phyloP scores from a whole-genome alignment of 2,329 filamentous ascomycete species.

The Trichoderma cornu-damae region DNA sequence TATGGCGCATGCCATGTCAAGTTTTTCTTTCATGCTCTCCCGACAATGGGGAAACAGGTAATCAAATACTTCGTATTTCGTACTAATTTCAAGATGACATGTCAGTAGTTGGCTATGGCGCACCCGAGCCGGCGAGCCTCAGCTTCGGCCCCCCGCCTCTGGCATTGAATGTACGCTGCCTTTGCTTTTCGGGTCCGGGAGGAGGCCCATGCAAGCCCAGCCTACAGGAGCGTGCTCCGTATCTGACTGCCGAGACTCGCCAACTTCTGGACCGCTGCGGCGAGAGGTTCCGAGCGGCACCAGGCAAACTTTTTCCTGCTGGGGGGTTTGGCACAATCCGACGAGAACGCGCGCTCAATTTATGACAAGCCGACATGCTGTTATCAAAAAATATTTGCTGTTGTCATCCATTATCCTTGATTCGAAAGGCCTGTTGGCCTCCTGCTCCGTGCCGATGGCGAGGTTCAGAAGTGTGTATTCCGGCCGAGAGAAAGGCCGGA shows the following conservation, averaged over 20 bases:
- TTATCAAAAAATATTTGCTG: background rate
- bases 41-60: background rate
- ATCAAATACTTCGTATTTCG: background rate
- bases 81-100: background rate
- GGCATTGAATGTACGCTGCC: background rate
- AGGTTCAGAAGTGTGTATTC: conserved; percentile 5
- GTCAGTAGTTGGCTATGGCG: background rate
- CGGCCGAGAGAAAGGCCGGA: conserved; percentile 16
- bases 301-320: background rate
- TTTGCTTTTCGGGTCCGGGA: background rate
- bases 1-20: background rate
- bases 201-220: background rate
- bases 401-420: background rate
- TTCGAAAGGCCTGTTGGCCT: background rate
- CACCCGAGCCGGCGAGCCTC: background rate
- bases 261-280: background rate
- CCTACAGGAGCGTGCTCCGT: background rate
- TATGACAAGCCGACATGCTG: background rate
- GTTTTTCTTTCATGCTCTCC: background rate
- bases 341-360: background rate
- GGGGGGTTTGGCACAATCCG: background rate
- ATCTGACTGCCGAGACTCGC: background rate
- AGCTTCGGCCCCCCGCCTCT: background rate
- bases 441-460: background rate
- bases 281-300: background rate